Evolutionary conservation across 495 filamentous ascomycete genomes (phyloP).

Genomic region (Lasiosphaeria miniovina): DNA sequence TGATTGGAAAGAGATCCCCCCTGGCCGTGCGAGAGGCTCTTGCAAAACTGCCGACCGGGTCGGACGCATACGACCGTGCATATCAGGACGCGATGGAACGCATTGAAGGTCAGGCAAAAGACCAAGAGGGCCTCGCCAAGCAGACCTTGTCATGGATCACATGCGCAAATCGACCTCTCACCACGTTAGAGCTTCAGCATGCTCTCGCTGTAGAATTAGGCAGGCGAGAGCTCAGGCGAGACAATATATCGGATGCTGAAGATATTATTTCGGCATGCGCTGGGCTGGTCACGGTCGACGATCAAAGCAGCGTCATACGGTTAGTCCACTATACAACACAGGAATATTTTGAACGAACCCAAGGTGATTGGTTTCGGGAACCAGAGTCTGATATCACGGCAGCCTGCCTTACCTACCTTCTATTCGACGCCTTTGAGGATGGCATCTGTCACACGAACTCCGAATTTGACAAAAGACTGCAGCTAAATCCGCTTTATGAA

Average conservation of each 20-base stretch:
- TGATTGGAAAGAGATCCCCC: no score
- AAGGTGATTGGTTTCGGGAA: constrained; percentile 31
- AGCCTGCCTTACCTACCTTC: constrained; percentile 46
- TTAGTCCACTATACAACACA: constrained; percentile 56
- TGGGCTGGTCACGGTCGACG: constrained; percentile 51
- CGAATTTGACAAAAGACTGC: constrained; percentile 28
- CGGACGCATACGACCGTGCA: no score
- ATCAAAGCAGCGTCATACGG: constrained; percentile 44
- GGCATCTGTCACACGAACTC: constrained; percentile 27
- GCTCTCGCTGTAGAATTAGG: no score
- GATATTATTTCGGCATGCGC: constrained; percentile 48
- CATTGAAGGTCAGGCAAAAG: no score
- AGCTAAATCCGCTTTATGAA: constrained; percentile 32
- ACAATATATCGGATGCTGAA: constrained; percentile 36
- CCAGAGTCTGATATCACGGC: constrained; percentile 33
- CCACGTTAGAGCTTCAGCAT: no score
- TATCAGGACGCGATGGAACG: no score
- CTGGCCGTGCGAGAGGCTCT: no score
- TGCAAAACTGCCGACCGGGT: no score
- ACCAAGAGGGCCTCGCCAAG: no score
- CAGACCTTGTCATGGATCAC: no score
- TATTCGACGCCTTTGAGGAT: constrained; percentile 31
- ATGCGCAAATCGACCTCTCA: no score
- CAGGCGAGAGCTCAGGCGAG: constrained; percentile 1
- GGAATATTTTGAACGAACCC: constrained; percentile 46